Base-by-base conservation (phyloP, 2,329 filamentous ascomycete species). In the Zasmidium angulare region DNA sequence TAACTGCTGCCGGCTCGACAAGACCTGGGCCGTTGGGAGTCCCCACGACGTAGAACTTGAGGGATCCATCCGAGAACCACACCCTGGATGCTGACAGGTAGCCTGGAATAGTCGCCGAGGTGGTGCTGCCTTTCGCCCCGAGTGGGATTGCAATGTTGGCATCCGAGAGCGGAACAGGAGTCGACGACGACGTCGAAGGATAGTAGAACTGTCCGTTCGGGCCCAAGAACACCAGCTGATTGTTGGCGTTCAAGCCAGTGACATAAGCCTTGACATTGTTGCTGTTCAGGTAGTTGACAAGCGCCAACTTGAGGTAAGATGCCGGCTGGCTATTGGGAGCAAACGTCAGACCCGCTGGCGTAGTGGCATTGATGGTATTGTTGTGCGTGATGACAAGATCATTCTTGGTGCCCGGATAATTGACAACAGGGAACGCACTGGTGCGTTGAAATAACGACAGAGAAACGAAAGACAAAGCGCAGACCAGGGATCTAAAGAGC, bases 1-100 rank as follows among this genome's bases (percentile, higher is more conserved):
- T 71, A 9, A 73, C 75, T 10, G 78, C 74, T 0, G 82, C 78
- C 0, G 82, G 82, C 63, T 83, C 79, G 12, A 84, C 81, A 1
- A 84, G 68, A 17, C 65, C 68, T 31, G 68, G 63, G 22, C 75
- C 75, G 49, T 70, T 63, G 24, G 1, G 71, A 69, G 14, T 69
- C 3, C 58, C 59, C 19, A 80, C 75, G 52, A 76, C 75, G 66
- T 71, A 79, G 59, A 81, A 81, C 9, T 70, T 61, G 23, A 81
- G 72, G 1, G 73, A 63, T 2, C 77, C 76, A 23, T 76, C 74
- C 22, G 76, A 70, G 61, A 81, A 80, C 72, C 79, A 81, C 26
- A 82, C 68, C 4, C 79, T 77, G n/a, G 55, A 53, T 1, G 77
- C 74, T 40, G 20, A 53, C 31, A 81, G 68, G 17, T 76, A 74